These are phyloP conservation scores for Coniosporium tulheliwenetii DNA, from an alignment of 2,329 filamentous ascomycete species.

Conservation along the genomic window DNA sequence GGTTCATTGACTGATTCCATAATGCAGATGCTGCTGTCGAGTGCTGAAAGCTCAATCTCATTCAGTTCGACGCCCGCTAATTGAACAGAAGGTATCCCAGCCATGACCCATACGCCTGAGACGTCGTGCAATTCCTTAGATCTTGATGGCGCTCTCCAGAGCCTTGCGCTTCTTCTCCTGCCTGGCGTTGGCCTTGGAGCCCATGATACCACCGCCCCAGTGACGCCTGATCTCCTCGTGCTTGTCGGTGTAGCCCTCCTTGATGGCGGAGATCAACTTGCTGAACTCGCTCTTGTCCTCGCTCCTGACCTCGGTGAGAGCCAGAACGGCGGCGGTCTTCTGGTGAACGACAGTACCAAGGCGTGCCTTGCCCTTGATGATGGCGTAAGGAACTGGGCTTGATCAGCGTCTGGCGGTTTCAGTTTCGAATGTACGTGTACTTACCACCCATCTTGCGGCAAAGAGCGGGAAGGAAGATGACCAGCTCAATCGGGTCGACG, in stretches of 20 bases:
- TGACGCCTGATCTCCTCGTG: slow-evolving; percentile 79
- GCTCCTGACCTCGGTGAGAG: slow-evolving; percentile 86
- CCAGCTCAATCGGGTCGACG: slow-evolving; percentile 98
- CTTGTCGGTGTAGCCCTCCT: slow-evolving; percentile 96
- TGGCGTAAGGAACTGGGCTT: slow-evolving; percentile 68
- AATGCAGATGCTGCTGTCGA: no score
- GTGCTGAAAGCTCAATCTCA: no score
- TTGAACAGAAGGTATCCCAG: no score
- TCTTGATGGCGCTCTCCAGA: slow-evolving; percentile 89
- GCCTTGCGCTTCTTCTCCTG: slow-evolving; percentile 88
- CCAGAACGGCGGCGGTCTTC: slow-evolving; percentile 97
- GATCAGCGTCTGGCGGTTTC: no score
- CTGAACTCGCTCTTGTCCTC: slow-evolving; percentile 98
- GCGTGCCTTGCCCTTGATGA: slow-evolving; percentile 99
- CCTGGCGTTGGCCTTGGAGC: slow-evolving; percentile 72
- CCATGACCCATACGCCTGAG: no score
- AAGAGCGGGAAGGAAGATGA: slow-evolving; percentile 96
- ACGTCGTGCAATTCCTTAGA: slow-evolving; percentile 42
- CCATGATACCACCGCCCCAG: slow-evolving; percentile 99
- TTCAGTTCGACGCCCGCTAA: no score
- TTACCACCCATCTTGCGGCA: slow-evolving; percentile 93
- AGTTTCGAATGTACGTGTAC: no score
- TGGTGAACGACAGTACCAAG: slow-evolving; percentile 99
- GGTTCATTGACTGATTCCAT: no score
- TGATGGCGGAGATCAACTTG: slow-evolving; percentile 91